A percentile compares a stretch with the other conserved stretches of the same genome.
Conservation (phyloP, 2,329 filamentous ascomycete genomes). For the Cryphonectria naterciae region DNA sequence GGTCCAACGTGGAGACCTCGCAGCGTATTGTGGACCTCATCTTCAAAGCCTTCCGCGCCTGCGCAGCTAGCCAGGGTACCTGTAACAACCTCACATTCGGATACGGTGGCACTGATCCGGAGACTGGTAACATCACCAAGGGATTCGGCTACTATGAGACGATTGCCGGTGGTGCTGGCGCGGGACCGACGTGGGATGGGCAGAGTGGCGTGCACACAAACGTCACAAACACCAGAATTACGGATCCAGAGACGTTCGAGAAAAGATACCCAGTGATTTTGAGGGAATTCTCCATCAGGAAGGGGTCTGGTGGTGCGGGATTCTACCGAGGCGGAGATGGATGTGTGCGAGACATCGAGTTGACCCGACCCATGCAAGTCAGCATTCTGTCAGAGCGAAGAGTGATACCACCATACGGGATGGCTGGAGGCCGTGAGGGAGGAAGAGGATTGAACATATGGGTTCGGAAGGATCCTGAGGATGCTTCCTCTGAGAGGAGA, state of each 20-base stretch:
- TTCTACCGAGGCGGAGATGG: slow-evolving; percentile 73
- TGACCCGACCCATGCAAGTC: slow-evolving; percentile 75
- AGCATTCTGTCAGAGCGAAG: slow-evolving; percentile 80
- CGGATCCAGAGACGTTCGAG: slow-evolving; percentile 79
- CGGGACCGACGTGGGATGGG: slow-evolving; percentile 73
- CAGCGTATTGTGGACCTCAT: slow-evolving; percentile 86
- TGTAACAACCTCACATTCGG: slow-evolving; percentile 87
- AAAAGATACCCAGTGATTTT: slow-evolving; percentile 75
- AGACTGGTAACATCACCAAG: slow-evolving; percentile 54
- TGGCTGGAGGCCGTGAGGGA: slow-evolving; percentile 81
- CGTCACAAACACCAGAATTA: slow-evolving; percentile 87
- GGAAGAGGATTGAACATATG: slow-evolving; percentile 83
- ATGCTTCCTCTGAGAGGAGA: slow-evolving; percentile 56
- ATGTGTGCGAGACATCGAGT: slow-evolving; percentile 79
- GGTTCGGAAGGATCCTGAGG: slow-evolving; percentile 72
- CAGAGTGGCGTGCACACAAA: slow-evolving; percentile 79
- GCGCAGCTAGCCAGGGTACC: slow-evolving; percentile 78
- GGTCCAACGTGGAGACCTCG: slow-evolving; percentile 78
- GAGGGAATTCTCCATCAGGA: slow-evolving; percentile 68
- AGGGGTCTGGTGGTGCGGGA: slow-evolving; percentile 66
- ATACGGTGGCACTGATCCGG: slow-evolving; percentile 69
- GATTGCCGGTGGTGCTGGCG: slow-evolving; percentile 77
- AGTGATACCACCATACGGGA: slow-evolving; percentile 78
- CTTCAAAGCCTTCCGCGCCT: slow-evolving; percentile 77
- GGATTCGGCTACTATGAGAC: slow-evolving; percentile 90